Base-by-base conservation (phyloP, 805 yeast genomes). In the Starmerella davenportii region DNA sequence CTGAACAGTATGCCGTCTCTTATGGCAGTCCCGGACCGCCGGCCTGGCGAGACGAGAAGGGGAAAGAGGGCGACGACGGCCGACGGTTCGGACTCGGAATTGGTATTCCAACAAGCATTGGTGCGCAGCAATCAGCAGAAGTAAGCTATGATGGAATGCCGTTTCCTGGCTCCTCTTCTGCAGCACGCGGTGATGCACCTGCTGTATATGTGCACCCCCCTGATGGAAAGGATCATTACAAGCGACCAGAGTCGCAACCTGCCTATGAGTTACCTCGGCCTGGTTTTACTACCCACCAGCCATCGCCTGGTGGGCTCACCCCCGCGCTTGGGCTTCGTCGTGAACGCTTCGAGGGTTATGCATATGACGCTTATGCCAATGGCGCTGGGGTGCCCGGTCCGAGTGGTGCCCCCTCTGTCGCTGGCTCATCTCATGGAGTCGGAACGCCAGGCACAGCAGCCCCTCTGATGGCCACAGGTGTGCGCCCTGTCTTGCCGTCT, bases 21-120 rank as follows among this genome's bases (percentile, higher is more conserved):
- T 32, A 20, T 32, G 35, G 35, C 8, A 32, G 35, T 21, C 35
- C 35, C 5, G 35, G 35, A 7, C 35, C 35, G 8, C 35, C 35
- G 5, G 7, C 25, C n/a, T 32, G 35, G 35, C 17, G 11, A 19
- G 25, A 23, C 25, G 11, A 23, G 9, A 23, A 23, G 11, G 25
- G 11, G 11, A 23, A 23, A 23, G 9, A 23, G 25, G 25, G 11
- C 7, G 25, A 23, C 11, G 25, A 11, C 7, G 11, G 25, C 25
- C 11, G 11, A 7, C 7, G 11, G 25, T 23, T 23, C 25, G 25
- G 25, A 11, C 25, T 23, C 9, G 25, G 25, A 11, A 23, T 23
- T 23, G 25, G 25, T 11, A 7, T 23, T 23, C 11, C 25, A 11
- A 11, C 25, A 11, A 23, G 11, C 11, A 7, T 11, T 23, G 25